Evolutionary conservation across 768 basidiomycete species (phyloP).

Genomic region (Psilocybe sp.): DNA sequence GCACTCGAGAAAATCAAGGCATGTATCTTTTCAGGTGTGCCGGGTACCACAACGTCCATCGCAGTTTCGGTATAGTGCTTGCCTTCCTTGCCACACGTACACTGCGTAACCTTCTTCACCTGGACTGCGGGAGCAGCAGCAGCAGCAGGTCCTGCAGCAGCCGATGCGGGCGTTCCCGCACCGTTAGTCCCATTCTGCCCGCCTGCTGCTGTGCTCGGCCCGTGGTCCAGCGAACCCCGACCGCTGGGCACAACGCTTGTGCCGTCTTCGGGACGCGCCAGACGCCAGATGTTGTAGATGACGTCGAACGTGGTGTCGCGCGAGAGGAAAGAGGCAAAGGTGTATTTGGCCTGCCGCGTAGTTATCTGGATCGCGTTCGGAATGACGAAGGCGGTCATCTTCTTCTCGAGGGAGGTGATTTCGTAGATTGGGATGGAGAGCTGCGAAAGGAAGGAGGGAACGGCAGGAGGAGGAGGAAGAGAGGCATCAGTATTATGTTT

Average conservation of each 20-base stretch:
- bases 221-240: conserved; percentile 33
- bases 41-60: conserved; percentile 78
- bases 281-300: conserved; percentile 92
- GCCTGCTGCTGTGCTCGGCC: conserved; percentile 13
- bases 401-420: conserved; percentile 86
- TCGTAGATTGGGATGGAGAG: conserved; percentile 43
- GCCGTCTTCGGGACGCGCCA: conserved; percentile 71
- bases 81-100: conserved; percentile 69
- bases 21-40: conserved; percentile 92
- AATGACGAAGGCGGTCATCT: conserved; percentile 96
- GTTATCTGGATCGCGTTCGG: conserved; percentile 94
- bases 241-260: conserved; percentile 34
- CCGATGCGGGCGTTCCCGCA: conserved; percentile 10
- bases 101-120: conserved; percentile 59
- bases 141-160: conserved; percentile 2
- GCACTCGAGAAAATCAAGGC: conserved; percentile 95
- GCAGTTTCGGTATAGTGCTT: conserved; percentile 72
- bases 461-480: conserved; percentile 1
- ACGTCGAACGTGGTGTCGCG: conserved; percentile 96
- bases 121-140: conserved; percentile 10
- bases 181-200: conserved; percentile 15
- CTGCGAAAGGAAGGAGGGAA: conserved; percentile 9
- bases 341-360: conserved; percentile 81
- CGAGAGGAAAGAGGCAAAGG: conserved; percentile 94
- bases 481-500: conserved; percentile 7